phyloP scores from a whole-genome alignment of 345 rosid species.

The Gossypium australe region DNA sequence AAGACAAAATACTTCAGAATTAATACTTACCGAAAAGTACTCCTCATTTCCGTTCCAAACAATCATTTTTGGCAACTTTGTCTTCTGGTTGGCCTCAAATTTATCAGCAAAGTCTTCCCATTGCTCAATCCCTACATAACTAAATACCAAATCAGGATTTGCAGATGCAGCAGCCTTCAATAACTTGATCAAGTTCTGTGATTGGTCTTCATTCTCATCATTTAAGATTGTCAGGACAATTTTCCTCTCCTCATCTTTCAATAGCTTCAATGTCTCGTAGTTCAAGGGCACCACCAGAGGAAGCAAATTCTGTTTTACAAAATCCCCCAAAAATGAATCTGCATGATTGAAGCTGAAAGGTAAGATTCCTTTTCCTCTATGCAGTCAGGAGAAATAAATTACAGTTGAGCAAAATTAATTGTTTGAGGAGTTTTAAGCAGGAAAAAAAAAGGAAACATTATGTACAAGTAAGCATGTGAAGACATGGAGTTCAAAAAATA shows the following conservation, averaged over 20 bases:
- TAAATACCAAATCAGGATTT: constrained; percentile 83
- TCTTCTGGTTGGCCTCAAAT: constrained; percentile 48
- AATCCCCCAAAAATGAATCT: constrained; percentile 77
- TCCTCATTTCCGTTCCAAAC: constrained; percentile 82
- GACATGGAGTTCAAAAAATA: not conserved
- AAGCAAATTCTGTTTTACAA: constrained; percentile 73
- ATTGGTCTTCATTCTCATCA: constrained; percentile 64
- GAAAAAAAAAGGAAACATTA: not conserved
- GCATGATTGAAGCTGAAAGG: constrained; percentile 28
- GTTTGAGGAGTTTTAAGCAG: not conserved
- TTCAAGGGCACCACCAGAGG: constrained; percentile 76
- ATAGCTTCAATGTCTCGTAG: constrained; percentile 60
- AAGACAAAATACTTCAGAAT: not conserved
- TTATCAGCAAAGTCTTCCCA: constrained; percentile 78
- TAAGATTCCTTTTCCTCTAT: not conserved
- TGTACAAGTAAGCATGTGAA: not conserved
- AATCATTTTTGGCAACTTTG: constrained; percentile 72
- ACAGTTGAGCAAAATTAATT: not conserved
- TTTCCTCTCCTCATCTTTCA: constrained; percentile 83
- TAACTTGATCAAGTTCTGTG: constrained; percentile 50
- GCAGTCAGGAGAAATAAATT: not conserved
- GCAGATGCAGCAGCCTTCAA: constrained; percentile 93
- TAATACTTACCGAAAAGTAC: constrained; percentile 55
- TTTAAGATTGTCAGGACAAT: constrained; percentile 63
- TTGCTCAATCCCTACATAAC: constrained; percentile 70